Evolutionary conservation across 1,139 yeast species (phyloP).

Genomic region (Magnusiomyces ingens): DNA sequence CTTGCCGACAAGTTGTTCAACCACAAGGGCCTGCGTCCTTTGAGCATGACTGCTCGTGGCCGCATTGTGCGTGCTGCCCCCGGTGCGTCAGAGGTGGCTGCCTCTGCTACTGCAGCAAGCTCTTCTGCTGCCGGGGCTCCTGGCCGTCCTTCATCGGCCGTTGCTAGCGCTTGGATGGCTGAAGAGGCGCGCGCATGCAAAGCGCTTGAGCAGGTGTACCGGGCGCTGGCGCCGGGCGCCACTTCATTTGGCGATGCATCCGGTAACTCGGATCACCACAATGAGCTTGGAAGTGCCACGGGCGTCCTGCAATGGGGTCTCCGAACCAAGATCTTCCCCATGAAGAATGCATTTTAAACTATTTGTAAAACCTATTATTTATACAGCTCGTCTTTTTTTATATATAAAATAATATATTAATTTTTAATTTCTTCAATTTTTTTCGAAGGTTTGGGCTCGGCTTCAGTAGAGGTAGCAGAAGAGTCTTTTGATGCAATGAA

Average conservation of each 20-base stretch:
- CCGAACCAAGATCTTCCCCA: slow-evolving; percentile 20
- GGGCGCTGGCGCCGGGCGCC: slow-evolving; percentile 33
- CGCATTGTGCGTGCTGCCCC: too few species aligned
- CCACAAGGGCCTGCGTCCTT: slow-evolving; percentile 31
- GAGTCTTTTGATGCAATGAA: too few species aligned
- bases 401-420: too few species aligned
- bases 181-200: slow-evolving; percentile 26
- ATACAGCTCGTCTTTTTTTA: too few species aligned
- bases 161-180: slow-evolving; percentile 9
- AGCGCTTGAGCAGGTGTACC: slow-evolving; percentile 26
- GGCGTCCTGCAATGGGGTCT: slow-evolving; percentile 31
- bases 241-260: not conserved
- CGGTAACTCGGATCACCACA: slow-evolving; percentile 1
- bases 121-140: too few species aligned
- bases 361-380: too few species aligned
- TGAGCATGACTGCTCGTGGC: slow-evolving; percentile 23
- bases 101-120: too few species aligned
- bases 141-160: not conserved
- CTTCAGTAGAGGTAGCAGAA: too few species aligned
- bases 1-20: slow-evolving; percentile 39
- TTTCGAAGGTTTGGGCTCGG: too few species aligned
- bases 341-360: too few species aligned
- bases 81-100: too few species aligned
- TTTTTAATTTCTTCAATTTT: too few species aligned
- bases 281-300: slow-evolving; percentile 25